Evolutionary conservation across 768 basidiomycete species (phyloP).

Genomic region (Leccinum rimulosum): DNA sequence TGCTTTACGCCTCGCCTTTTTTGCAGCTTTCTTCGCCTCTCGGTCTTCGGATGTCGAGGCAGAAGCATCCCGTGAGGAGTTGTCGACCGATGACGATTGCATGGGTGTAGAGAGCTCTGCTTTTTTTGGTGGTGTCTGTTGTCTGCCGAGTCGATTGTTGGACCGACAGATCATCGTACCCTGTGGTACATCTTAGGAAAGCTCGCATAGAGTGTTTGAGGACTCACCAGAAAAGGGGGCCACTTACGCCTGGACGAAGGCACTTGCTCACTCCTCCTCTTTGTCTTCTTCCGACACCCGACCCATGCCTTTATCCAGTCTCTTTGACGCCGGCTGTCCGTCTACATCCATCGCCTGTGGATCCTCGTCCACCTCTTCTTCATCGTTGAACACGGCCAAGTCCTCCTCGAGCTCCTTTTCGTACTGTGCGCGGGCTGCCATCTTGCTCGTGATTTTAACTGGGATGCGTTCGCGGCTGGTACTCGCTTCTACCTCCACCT

Average conservation of each 20-base stretch:
- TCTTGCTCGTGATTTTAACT: too few species aligned
- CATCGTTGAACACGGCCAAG: too few species aligned
- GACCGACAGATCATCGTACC: constrained; percentile 23
- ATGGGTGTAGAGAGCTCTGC: background rate
- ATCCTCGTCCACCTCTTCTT: too few species aligned
- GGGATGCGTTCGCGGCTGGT: too few species aligned
- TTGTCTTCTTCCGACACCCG: constrained; percentile 34
- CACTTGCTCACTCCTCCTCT: constrained; percentile 6
- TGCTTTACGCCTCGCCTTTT: constrained; percentile 36
- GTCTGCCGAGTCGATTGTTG: too few species aligned
- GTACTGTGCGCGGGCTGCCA: too few species aligned
- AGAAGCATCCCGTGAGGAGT: constrained; percentile 23
- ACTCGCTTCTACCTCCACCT: too few species aligned
- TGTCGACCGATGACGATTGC: background rate
- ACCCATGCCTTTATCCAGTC: constrained; percentile 35
- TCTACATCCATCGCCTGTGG: too few species aligned
- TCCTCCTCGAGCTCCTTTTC: too few species aligned
- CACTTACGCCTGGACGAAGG: constrained; percentile 45
- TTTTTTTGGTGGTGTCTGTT: constrained; percentile 11
- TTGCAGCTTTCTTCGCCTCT: constrained; percentile 27
- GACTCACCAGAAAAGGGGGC: constrained; percentile 58
- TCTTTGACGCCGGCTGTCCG: too few species aligned
- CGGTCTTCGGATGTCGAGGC: constrained; percentile 21
- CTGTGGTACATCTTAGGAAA: constrained; percentile 20
- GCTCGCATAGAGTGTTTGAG: background rate